Evolutionary conservation across 1,284 basidiomycete species (phyloP).

Genomic region (Cryptococcus hybrid): DNA sequence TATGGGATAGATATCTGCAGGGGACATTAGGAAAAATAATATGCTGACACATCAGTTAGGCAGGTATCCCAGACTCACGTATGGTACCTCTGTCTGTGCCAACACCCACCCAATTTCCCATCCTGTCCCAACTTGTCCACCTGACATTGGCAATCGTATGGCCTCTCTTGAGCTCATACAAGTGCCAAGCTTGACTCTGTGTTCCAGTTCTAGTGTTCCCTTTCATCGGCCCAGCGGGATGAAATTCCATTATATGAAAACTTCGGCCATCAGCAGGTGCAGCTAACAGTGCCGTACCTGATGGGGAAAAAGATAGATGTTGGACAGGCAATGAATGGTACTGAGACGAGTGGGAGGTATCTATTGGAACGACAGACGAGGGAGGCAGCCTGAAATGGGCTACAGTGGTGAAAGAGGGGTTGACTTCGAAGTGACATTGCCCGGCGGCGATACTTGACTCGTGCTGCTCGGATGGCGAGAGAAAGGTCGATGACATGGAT

Average conservation of each 20-base stretch:
- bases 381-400: constrained; percentile 43
- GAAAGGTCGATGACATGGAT: constrained; percentile 42
- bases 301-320: constrained; percentile 59
- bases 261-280: constrained; percentile 62
- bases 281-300: constrained; percentile 61
- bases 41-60: too few species aligned
- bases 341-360: not conserved
- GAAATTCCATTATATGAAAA: constrained; percentile 58
- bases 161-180: constrained; percentile 69
- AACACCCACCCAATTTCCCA: constrained; percentile 69
- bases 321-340: constrained; percentile 46
- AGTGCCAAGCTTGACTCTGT: constrained; percentile 56
- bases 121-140: constrained; percentile 58
- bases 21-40: not conserved
- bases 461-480: not conserved
- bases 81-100: constrained; percentile 56
- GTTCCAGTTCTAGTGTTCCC: constrained; percentile 6
- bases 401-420: constrained; percentile 16
- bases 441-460: too few species aligned
- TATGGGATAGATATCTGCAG: constrained; percentile 68
- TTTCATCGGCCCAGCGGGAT: constrained; percentile 24
- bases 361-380: constrained; percentile 13
- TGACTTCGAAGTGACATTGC: too few species aligned
- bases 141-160: constrained; percentile 64
- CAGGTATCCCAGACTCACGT: constrained; percentile 37